Base-by-base conservation (phyloP, 805 yeast genomes). In the Kluyveromyces wickerhamii region DNA sequence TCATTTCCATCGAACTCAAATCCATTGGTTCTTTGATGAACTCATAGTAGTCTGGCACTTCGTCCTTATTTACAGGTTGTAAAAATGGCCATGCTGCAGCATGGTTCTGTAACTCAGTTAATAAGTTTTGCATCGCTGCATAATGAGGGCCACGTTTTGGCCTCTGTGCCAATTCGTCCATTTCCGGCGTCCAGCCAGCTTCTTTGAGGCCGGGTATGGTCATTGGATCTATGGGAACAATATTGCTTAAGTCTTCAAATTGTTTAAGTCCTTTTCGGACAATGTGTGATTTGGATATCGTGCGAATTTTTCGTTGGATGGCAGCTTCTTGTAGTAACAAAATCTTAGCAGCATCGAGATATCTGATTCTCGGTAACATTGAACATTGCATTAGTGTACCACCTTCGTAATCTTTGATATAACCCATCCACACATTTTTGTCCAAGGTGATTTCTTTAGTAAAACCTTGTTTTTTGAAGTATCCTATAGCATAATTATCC, bases 11-110 rank as follows among this genome's bases (percentile, higher is more conserved):
- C 0, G 96, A 87, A 27, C 92, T 77, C 37, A 92, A 66, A 55
- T 92, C 98, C 98, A 92, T 92, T 5, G 99, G 98, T 56, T 92
- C 96, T 53, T 87, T 87, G 44, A 92, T 89, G 19, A 92, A 92
- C 45, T 86, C 94, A 59, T 89, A 92, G 54, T 92, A 92, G 60
- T 92, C 98, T 1, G 94, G 86, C 8, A 92, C 98, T 54, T 92
- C 98, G 26, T 85, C 94, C 53, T 74, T 77, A 56, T 82, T 85
- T 10, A 92, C 98, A 2, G 98, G 95, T 36, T 77, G 81, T 29
- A 87, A 75, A 60, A 92, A 92, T 24, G 99, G 98, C 98, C 98
- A 92, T 18, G 96, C 89, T 4, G 95, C 84, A 0, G 97, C 94
- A 59, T 92, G 95, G 54, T 84, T 86, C 52, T 85, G 92, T 64